A percentile compares a stretch with the other conserved stretches of the same genome.
Conservation (phyloP, 345 rosid genomes). For the Kandelia obovata region DNA sequence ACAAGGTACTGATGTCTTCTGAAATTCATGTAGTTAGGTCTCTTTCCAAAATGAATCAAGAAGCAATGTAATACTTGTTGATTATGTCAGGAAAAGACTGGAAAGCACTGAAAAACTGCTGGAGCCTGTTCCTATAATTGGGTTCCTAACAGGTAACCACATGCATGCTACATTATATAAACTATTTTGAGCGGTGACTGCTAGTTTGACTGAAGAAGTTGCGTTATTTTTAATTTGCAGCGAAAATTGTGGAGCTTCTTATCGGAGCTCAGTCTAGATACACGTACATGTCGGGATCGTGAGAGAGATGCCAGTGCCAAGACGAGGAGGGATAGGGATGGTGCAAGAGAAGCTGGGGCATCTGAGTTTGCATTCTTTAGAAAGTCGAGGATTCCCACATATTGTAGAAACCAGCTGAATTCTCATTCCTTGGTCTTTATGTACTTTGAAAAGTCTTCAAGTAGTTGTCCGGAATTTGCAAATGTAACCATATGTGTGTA, state of each 20-base stretch:
- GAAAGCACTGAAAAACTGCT: conserved; percentile 55
- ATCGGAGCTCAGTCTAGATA: conserved; percentile 88
- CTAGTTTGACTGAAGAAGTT: conserved; percentile 1
- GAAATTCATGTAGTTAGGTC: background rate
- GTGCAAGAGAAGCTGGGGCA: conserved; percentile 12
- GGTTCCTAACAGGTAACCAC: conserved; percentile 58
- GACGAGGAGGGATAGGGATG: background rate
- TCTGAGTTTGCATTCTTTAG: background rate
- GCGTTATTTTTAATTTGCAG: conserved; percentile 36
- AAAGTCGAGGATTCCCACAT: conserved; percentile 1
- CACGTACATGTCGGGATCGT: conserved; percentile 92
- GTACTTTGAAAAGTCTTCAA: too few species aligned
- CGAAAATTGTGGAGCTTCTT: conserved; percentile 75
- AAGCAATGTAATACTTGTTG: conserved; percentile 1
- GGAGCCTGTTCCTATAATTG: conserved; percentile 69
- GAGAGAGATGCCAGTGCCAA: conserved; percentile 12
- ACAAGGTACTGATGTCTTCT: conserved; percentile 47
- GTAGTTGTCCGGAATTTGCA: too few species aligned
- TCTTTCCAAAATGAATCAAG: background rate
- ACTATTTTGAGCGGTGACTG: background rate
- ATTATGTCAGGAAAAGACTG: conserved; percentile 63
- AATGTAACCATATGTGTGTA: too few species aligned
- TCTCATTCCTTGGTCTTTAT: too few species aligned
- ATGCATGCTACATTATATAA: background rate
- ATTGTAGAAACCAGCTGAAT: too few species aligned